Percentiles rank a stretch among this genome's conserved stretches.
Conservation (phyloP, 202 grass and related monocot genomes). For the Musa balbisiana region DNA sequence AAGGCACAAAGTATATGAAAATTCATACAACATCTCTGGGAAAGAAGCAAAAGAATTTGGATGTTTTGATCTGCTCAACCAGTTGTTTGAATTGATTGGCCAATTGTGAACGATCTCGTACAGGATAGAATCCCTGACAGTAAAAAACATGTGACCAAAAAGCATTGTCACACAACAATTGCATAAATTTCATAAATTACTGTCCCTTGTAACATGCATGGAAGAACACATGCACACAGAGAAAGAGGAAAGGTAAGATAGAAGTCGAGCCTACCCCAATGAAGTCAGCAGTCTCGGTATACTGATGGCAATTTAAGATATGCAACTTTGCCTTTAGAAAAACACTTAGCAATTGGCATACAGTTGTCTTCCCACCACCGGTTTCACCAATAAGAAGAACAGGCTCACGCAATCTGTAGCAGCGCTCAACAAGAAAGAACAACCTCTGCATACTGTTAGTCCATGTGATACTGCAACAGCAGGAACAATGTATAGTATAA, state of each 20-base stretch:
- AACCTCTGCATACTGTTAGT: slow-evolving; percentile 90
- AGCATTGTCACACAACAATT: not conserved
- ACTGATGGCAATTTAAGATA: slow-evolving; percentile 97
- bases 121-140: slow-evolving; percentile 77
- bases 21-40: slow-evolving; percentile 44
- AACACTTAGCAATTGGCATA: slow-evolving; percentile 84
- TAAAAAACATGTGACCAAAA: not conserved
- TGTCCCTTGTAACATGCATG: slow-evolving; percentile 6
- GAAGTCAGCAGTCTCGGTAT: slow-evolving; percentile 95
- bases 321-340: slow-evolving; percentile 60
- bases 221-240: slow-evolving; percentile 9
- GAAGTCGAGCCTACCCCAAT: slow-evolving; percentile 61
- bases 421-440: slow-evolving; percentile 87
- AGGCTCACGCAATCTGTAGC: slow-evolving; percentile 80
- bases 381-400: slow-evolving; percentile 97
- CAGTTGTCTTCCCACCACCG: slow-evolving; percentile 90
- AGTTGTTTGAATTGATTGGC: slow-evolving; percentile 56
- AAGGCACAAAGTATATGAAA: slow-evolving; percentile 10
- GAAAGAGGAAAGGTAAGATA: slow-evolving; percentile 2
- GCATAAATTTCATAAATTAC: not conserved
- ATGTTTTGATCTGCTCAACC: slow-evolving; percentile 45
- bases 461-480: slow-evolving; percentile 77
- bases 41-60: slow-evolving; percentile 47
- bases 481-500: slow-evolving; percentile 19
- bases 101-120: slow-evolving; percentile 86